These are phyloP conservation scores for Lasiodiplodia hormozganensis DNA, from an alignment of 2,329 filamentous ascomycete species.

Conservation along the genomic window DNA sequence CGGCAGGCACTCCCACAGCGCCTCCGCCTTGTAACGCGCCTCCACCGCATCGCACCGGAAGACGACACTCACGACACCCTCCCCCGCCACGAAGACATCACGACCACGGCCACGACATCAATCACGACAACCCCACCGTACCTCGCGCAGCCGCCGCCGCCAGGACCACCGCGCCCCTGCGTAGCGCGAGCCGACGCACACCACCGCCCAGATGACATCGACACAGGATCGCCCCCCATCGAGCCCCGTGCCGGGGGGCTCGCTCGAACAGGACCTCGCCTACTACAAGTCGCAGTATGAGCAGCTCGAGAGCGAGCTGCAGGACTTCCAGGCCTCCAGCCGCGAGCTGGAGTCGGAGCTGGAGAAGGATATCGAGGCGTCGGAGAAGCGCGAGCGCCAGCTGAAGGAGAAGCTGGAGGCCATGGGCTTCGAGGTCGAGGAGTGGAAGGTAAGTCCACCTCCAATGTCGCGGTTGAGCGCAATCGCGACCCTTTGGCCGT, in stretches of 20 bases:
- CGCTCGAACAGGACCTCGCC: slow-evolving; percentile 75
- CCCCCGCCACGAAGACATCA: slow-evolving; percentile 29
- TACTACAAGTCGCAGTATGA: slow-evolving; percentile 99
- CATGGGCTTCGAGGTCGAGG: slow-evolving; percentile 87
- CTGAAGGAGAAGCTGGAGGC: slow-evolving; percentile 87
- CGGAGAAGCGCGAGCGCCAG: slow-evolving; percentile 88
- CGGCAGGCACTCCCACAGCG: slow-evolving; percentile 18
- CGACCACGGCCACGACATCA: slow-evolving; percentile 8
- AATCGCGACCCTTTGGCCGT: neutral
- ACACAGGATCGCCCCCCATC: slow-evolving; percentile 39
- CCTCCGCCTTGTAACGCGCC: slow-evolving; percentile 19
- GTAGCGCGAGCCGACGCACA: slow-evolving; percentile 32
- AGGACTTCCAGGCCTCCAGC: slow-evolving; percentile 93
- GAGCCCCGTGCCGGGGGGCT: slow-evolving; percentile 34
- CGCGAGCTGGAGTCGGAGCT: slow-evolving; percentile 93
- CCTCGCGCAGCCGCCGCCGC: slow-evolving; percentile 27
- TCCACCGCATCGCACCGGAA: slow-evolving; percentile 24
- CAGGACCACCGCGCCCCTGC: slow-evolving; percentile 31
- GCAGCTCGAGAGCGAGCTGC: slow-evolving; percentile 85
- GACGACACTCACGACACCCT: slow-evolving; percentile 29
- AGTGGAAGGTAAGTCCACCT: slow-evolving; percentile 83
- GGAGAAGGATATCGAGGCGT: slow-evolving; percentile 94
- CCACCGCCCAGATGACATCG: slow-evolving; percentile 39
- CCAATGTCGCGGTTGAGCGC: slow-evolving; percentile 6
- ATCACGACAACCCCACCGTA: slow-evolving; percentile 4